These are phyloP conservation scores for Boletellus deceptivus DNA, from an alignment of 1,284 basidiomycete species.

Conservation along the genomic window DNA sequence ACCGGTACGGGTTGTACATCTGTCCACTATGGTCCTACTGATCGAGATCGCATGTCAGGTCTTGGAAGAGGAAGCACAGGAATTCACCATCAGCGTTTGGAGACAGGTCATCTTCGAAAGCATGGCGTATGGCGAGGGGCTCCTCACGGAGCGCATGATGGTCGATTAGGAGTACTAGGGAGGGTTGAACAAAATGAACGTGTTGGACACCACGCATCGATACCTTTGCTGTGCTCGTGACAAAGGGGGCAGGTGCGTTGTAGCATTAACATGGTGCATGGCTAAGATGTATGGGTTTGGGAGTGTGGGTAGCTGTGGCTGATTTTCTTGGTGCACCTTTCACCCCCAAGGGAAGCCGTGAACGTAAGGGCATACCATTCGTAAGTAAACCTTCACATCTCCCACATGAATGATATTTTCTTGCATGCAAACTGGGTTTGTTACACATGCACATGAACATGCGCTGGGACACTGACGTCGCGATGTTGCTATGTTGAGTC, in stretches of 20 bases:
- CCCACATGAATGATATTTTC: conserved; percentile 31
- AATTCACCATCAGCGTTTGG: conserved; percentile 77
- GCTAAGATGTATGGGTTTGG: conserved; percentile 30
- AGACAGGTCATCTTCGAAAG: conserved; percentile 89
- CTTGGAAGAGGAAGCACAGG: conserved; percentile 81
- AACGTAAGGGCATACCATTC: conserved; percentile 21
- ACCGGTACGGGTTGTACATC: conserved; percentile 59
- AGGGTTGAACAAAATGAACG: conserved; percentile 10
- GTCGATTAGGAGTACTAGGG: conserved; percentile 49
- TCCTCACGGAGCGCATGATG: conserved; percentile 75
- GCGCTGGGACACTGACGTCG: not conserved
- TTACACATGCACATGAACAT: conserved; percentile 2
- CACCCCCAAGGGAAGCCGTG: conserved; percentile 12
- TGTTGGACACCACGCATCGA: conserved; percentile 21
- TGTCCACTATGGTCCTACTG: conserved; percentile 3
- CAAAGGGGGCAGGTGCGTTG: conserved; percentile 42
- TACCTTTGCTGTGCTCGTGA: conserved; percentile 28
- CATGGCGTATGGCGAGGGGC: conserved; percentile 81
- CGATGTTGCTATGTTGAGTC: conserved; percentile 25
- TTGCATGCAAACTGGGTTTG: conserved; percentile 20
- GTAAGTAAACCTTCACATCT: conserved; percentile 33
- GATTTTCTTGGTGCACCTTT: conserved; percentile 12
- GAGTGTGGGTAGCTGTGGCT: conserved; percentile 17
- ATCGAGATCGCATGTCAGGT: conserved; percentile 50
- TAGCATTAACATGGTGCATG: conserved; percentile 31